Evolutionary conservation across 495 filamentous ascomycete species (phyloP).

Genomic region (Cenococcum geophilum): DNA sequence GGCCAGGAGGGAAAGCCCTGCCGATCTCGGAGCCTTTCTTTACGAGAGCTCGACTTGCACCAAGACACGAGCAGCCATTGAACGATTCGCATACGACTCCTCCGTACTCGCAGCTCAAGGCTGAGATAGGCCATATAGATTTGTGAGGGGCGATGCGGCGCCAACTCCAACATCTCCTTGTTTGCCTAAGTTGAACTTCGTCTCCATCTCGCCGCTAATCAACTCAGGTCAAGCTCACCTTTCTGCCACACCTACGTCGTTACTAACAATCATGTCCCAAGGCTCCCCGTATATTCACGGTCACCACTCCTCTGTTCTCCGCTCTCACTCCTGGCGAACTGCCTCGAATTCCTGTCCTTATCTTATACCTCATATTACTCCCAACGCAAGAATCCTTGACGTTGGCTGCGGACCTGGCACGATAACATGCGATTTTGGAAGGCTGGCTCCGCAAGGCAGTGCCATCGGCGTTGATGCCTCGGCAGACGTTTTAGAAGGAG

Average conservation of each 20-base stretch:
- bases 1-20: too few species aligned
- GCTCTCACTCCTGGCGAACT: slow-evolving; percentile 49
- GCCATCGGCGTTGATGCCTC: slow-evolving; percentile 38
- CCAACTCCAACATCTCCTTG: too few species aligned
- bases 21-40: too few species aligned
- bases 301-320: slow-evolving; percentile 46
- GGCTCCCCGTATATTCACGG: slow-evolving; percentile 44
- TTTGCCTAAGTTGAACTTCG: too few species aligned
- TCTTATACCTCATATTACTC: slow-evolving; percentile 46
- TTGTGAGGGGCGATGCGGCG: too few species aligned
- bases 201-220: too few species aligned
- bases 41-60: too few species aligned
- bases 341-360: slow-evolving; percentile 47
- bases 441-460: slow-evolving; percentile 43
- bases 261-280: not conserved
- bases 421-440: slow-evolving; percentile 51
- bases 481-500: slow-evolving; percentile 39
- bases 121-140: too few species aligned
- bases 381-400: slow-evolving; percentile 49
- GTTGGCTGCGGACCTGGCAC: slow-evolving; percentile 55
- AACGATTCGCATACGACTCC: too few species aligned
- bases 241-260: not conserved
- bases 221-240: too few species aligned
- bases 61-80: too few species aligned
- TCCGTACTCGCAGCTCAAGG: too few species aligned